A percentile compares a stretch with the other conserved stretches of the same genome.
Evolutionary conservation across 371 early-diverging fungal genomes (phyloP).

Genomic region (Zychaea mexicana): DNA sequence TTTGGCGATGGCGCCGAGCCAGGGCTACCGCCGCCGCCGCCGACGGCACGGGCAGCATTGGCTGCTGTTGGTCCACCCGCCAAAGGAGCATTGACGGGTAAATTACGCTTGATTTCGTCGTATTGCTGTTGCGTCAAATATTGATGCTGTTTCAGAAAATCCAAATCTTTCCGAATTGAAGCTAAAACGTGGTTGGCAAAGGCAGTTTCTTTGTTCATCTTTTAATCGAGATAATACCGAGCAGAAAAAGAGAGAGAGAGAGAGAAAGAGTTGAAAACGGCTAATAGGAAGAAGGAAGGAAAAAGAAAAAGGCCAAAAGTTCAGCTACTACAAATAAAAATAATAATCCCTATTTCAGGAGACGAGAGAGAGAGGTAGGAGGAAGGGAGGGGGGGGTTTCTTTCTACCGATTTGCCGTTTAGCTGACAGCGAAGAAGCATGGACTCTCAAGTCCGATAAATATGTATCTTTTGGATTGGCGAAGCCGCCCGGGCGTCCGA

Average conservation of each 20-base stretch:
- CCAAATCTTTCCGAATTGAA: conserved; percentile 29
- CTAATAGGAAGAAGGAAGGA: conserved; percentile 5
- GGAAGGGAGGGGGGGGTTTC: neutral
- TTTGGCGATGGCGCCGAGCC: conserved; percentile 5
- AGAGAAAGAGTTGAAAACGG: conserved; percentile 2
- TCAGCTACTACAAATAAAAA: neutral
- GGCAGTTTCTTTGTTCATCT: conserved; percentile 18
- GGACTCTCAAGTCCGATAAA: neutral
- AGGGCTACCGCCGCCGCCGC: no score
- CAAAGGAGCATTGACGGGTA: conserved; percentile 13
- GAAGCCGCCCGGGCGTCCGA: no score
- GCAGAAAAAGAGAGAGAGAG: neutral
- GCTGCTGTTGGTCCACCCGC: no score
- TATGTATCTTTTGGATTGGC: no score
- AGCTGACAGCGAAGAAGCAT: no score
- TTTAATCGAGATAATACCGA: neutral
- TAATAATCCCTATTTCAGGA: neutral
- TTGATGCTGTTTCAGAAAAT: conserved; percentile 27
- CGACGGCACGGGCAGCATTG: neutral
- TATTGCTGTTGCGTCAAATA: conserved; percentile 24
- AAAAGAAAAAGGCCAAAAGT: neutral
- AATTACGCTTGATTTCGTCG: conserved; percentile 22
- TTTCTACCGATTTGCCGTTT: conserved; percentile 3
- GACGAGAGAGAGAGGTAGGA: neutral
- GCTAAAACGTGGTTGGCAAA: conserved; percentile 28